Evolutionary conservation across 441 rosid species (phyloP).

Genomic region (Gossypium schwendimanii): DNA sequence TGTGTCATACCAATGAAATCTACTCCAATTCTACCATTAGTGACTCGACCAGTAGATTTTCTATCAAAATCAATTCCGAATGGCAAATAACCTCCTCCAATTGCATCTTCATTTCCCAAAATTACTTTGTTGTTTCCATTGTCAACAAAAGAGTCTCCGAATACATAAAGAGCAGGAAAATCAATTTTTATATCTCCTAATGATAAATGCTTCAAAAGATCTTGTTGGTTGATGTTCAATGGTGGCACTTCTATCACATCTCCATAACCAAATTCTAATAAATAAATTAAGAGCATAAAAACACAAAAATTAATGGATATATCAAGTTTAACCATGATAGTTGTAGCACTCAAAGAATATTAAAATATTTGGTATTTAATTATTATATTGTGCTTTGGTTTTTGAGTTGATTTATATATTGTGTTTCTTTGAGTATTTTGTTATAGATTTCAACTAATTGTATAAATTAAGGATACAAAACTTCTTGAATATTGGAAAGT

Average conservation of each 20-base stretch:
- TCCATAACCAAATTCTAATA: neutral
- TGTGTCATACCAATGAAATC: neutral
- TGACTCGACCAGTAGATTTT: slow-evolving; percentile 1
- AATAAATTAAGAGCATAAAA: neutral
- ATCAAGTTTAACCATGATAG: neutral
- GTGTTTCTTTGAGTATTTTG: too few relatives aligned
- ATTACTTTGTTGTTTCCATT: slow-evolving; percentile 3
- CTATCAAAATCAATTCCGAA: slow-evolving; percentile 6
- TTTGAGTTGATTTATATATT: too few relatives aligned
- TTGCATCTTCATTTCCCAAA: neutral
- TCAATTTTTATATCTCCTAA: neutral
- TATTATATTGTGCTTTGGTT: too few relatives aligned
- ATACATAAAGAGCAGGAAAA: neutral
- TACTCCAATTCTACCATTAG: neutral
- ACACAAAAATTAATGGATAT: neutral
- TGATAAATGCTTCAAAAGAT: neutral
- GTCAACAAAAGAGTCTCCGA: slow-evolving; percentile 6
- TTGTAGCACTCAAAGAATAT: too few relatives aligned
- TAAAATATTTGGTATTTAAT: too few relatives aligned
- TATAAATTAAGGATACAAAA: too few relatives aligned
- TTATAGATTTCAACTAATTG: too few relatives aligned
- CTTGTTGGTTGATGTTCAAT: neutral
- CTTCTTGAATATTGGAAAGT: too few relatives aligned
- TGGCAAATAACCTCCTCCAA: neutral
- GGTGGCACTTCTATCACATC: neutral